Evolutionary conservation across 2,329 filamentous ascomycete genomes (phyloP), one percentile per base, ranked within the genome.

Genomic region (Allantophomopsis cytisporea): DNA sequence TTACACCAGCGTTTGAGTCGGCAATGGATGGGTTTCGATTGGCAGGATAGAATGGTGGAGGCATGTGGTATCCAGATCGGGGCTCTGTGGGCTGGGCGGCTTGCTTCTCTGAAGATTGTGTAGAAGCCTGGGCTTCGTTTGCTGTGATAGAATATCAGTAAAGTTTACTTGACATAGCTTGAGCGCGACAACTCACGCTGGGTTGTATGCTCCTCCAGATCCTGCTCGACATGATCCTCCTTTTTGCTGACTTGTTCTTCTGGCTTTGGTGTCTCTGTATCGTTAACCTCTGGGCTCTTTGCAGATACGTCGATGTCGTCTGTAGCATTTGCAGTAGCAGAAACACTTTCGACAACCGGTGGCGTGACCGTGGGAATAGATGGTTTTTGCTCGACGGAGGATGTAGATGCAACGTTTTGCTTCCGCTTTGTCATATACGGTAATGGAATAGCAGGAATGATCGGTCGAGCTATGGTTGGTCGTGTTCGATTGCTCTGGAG

Each of bases 1-100:
- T 46, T 21, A 42, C 35, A 34, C 39, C 32, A 10, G 39, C 42
- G 16, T 35, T 33, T 11, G 8, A 47, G 44, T 30, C 17, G 18
- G 5, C 14, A 20, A 14, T 35, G 36, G 13, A 34, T 14, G 49
- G 46, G 54, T 42, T 39, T n/a, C 55, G 55, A 41, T 55, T 51
- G 14, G 54, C 50, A 36, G 62, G 62, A 40, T 62, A 57, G 42
- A 65, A 65, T 12, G 60, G 53, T 33, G 62, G 62, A 32, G 62
- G 63, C 57, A 66, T 60, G 42, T 64, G 61, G 48, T 64, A 65
- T 17, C 52, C 49, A 17, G 53, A 53, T 40, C 48, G 45, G 13
- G 50, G 51, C 21, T 40, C 44, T 12, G 46, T 48, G 10, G 51
- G 51, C 38, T 45, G 47, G 28, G 40, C 41, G 17, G 53, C 49